These are phyloP conservation scores for Coleophoma eucalyptorum DNA, from an alignment of 2,329 filamentous ascomycete genomes.

Conservation along the genomic window DNA sequence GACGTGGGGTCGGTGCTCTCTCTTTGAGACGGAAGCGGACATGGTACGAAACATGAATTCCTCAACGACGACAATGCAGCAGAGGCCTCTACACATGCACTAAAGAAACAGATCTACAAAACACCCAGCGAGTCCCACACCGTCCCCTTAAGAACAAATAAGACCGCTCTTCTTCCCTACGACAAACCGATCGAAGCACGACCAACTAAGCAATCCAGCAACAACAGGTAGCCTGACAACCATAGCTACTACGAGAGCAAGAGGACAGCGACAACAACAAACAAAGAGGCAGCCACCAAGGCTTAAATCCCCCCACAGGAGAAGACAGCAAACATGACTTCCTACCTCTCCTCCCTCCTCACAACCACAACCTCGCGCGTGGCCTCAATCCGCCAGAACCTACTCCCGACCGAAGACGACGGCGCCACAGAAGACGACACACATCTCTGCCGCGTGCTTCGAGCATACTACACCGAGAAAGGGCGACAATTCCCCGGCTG, in stretches of 20 bases:
- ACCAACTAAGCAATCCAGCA: too few species aligned
- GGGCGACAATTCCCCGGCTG: constrained; percentile 76
- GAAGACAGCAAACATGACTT: constrained; percentile 53
- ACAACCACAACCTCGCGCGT: constrained; percentile 63
- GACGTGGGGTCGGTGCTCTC: neutral
- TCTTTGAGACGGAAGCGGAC: constrained; percentile 2
- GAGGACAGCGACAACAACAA: too few species aligned
- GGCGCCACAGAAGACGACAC: constrained; percentile 85
- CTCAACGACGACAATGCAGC: neutral
- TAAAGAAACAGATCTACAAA: too few species aligned
- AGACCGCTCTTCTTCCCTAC: too few species aligned
- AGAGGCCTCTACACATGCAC: too few species aligned
- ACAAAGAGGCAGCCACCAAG: too few species aligned
- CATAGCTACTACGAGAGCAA: too few species aligned
- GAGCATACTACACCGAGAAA: constrained; percentile 90
- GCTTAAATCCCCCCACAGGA: neutral
- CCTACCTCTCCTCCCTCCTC: constrained; percentile 75
- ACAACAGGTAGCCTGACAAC: too few species aligned
- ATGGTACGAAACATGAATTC: constrained; percentile 8
- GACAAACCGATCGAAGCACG: too few species aligned
- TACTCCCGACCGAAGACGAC: constrained; percentile 65
- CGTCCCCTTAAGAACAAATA: too few species aligned
- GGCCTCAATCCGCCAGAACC: constrained; percentile 58
- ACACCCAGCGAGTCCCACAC: too few species aligned
- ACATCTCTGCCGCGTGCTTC: constrained; percentile 88